phyloP scores from a whole-genome alignment of 495 filamentous ascomycete genomes.

The Annulohypoxylon nitens region DNA sequence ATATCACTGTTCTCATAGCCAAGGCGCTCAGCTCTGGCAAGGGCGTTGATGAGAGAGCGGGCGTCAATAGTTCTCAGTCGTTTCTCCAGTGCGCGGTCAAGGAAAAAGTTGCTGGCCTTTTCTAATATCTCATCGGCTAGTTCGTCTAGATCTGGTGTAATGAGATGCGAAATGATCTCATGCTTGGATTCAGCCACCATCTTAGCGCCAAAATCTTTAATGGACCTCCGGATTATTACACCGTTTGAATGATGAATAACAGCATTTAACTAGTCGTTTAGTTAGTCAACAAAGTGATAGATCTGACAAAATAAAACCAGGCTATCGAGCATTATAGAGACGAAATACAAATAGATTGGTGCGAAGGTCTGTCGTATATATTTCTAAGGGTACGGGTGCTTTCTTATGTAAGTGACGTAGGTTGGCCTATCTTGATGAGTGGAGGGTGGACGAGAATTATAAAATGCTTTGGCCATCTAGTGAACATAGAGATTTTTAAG shows the following conservation, averaged over 20 bases:
- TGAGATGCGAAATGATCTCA: constrained; percentile 57
- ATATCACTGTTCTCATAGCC: constrained; percentile 61
- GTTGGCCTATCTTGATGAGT: neutral
- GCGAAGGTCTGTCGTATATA: neutral
- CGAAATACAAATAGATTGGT: neutral
- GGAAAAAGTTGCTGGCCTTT: constrained; percentile 60
- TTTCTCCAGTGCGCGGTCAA: constrained; percentile 60
- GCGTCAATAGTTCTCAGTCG: constrained; percentile 63
- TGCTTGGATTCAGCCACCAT: constrained; percentile 58
- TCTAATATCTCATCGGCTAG: constrained; percentile 55
- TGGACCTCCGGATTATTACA: constrained; percentile 54
- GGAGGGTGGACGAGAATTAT: neutral
- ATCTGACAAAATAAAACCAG: neutral
- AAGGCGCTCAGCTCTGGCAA: constrained; percentile 63
- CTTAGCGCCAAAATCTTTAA: constrained; percentile 60
- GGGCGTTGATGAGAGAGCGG: constrained; percentile 61
- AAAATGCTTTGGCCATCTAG: neutral
- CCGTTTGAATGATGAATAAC: constrained; percentile 59
- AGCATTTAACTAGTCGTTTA: constrained; percentile 57
- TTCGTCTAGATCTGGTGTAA: constrained; percentile 54
- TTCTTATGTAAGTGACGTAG: neutral
- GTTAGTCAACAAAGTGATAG: constrained; percentile 13
- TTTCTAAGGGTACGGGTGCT: neutral
- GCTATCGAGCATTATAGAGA: neutral
- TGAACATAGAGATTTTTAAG: neutral